Base-by-base conservation (phyloP, 202 grass and related monocot genomes). In the Carex sylvatica region DNA sequence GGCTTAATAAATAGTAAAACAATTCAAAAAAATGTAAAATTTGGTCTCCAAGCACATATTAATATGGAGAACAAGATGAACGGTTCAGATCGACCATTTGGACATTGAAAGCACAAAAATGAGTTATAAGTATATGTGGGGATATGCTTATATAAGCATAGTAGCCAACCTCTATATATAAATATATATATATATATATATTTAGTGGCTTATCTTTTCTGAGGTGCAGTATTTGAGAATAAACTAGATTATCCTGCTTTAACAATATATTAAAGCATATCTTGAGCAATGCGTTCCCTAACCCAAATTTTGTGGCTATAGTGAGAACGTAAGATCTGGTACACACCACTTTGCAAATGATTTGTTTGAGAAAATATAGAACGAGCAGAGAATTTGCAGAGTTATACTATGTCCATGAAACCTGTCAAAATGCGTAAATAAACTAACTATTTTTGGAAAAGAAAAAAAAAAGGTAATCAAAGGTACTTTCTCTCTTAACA, bases 241-340 rank as follows among this genome's bases (percentile, higher is more conserved):
- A 35, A 77, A 38, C 28, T 58, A 77, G 15, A 77, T 76, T 56
- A 56, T 6, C 73, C 51, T 56, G 24, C 24, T 75, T 31, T 75
- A 53, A 55, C 72, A 75, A 75, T n/a, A 31, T 9, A 33, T 18
- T 30, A 56, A 56, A 52, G 24, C 49, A 6, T 54, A n/a, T 10
- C 1, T 55, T 76, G 16, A 9, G 73, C 15, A 54, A 54, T 20
- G 30, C 18, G 49, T 30, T 33, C 15, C 13, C 24, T 65, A 40
- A 7, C 6, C 35, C 35, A 36, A 5, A 40, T 65, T 20, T 23
- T 13, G 15, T 10, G 4, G 2, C 65, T 42, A 40, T 0, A 10
- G 16, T 69, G 33, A 33, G 26, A 69, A 19, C 6, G 15, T 69
- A 19, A 69, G 38, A 40, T 40, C 6, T 40, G 38, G 6, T 40